Conservation (phyloP, 371 early-diverging fungal species). For the Globomyces sp. region DNA sequence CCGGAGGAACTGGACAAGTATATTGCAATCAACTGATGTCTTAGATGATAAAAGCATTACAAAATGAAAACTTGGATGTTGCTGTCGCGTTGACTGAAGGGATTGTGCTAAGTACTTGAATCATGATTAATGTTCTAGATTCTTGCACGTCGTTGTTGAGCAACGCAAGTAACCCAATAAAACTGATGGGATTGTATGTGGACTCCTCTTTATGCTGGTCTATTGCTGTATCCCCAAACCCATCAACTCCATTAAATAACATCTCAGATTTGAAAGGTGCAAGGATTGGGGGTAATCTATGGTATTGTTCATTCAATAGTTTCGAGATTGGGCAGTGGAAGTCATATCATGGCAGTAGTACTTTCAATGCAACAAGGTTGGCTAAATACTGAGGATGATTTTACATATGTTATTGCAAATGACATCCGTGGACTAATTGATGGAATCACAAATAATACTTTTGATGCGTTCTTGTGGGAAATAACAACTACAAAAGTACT, state of each 20-base stretch:
- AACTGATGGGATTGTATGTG: slow-evolving; percentile 76
- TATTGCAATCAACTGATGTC: neutral
- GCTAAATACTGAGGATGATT: slow-evolving; percentile 28
- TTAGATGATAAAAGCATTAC: slow-evolving; percentile 76
- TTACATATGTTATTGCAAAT: slow-evolving; percentile 59
- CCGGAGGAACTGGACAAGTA: slow-evolving; percentile 51
- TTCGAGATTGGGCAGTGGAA: slow-evolving; percentile 71
- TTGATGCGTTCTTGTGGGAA: slow-evolving; percentile 87
- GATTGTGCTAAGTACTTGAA: slow-evolving; percentile 28
- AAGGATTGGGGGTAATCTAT: slow-evolving; percentile 63
- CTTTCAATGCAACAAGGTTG: slow-evolving; percentile 70
- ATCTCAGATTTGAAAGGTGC: slow-evolving; percentile 47
- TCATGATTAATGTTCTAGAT: neutral
- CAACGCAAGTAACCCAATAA: slow-evolving; percentile 55
- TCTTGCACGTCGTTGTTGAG: slow-evolving; percentile 2
- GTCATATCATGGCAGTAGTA: slow-evolving; percentile 82
- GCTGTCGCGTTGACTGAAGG: slow-evolving; percentile 87
- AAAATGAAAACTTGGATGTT: slow-evolving; percentile 67
- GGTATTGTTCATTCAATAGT: too few species aligned
- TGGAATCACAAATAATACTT: slow-evolving; percentile 59
- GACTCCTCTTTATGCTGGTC: slow-evolving; percentile 63
- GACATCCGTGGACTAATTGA: slow-evolving; percentile 72
- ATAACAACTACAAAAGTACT: slow-evolving; percentile 71
- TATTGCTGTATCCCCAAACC: slow-evolving; percentile 27
- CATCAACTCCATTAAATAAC: neutral